Percentiles rank a stretch among this genome's conserved stretches.
These are phyloP conservation scores for Thelonectria blattea DNA, from an alignment of 2,329 filamentous ascomycete genomes.

Conservation along the genomic window DNA sequence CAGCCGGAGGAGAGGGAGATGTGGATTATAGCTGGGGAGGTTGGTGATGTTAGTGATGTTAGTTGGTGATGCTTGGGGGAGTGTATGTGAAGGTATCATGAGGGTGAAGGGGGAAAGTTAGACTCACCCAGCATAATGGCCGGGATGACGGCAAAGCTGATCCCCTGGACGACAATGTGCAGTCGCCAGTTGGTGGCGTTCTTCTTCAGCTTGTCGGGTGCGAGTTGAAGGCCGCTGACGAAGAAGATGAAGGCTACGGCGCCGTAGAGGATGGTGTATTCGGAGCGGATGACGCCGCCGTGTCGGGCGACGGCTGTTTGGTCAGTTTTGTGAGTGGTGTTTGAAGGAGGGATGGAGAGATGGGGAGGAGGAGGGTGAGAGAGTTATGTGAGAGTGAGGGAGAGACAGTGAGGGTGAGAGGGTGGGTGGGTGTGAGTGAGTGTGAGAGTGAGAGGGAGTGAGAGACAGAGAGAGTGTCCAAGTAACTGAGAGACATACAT, in stretches of 20 bases:
- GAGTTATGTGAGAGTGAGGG: not conserved
- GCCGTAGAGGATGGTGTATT: conserved; percentile 69
- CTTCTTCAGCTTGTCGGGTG: conserved; percentile 63
- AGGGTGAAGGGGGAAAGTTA: not conserved
- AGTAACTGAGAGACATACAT: too few relatives aligned
- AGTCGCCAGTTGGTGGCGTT: conserved; percentile 72
- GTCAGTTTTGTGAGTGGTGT: conserved; percentile 13
- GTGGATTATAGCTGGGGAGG: conserved; percentile 54
- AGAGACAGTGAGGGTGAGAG: not conserved
- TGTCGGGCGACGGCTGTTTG: conserved; percentile 54
- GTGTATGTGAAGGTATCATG: not conserved
- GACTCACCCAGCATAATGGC: conserved; percentile 62
- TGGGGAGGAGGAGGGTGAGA: too few relatives aligned
- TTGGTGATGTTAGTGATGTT: too few relatives aligned
- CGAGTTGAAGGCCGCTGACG: conserved; percentile 72
- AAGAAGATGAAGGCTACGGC: conserved; percentile 74
- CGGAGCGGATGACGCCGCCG: conserved; percentile 58
- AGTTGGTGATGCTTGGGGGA: too few relatives aligned
- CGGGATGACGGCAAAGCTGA: conserved; percentile 71
- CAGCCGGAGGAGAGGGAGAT: conserved; percentile 55
- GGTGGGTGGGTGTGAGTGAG: too few relatives aligned
- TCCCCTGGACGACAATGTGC: conserved; percentile 70
- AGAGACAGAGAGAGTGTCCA: too few relatives aligned
- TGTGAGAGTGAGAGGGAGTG: too few relatives aligned
- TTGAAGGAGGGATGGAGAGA: not conserved